Evolutionary conservation across 2,329 filamentous ascomycete species (phyloP), one percentile per base, ranked within the genome.

Genomic region (Sarocladium oryzae): DNA sequence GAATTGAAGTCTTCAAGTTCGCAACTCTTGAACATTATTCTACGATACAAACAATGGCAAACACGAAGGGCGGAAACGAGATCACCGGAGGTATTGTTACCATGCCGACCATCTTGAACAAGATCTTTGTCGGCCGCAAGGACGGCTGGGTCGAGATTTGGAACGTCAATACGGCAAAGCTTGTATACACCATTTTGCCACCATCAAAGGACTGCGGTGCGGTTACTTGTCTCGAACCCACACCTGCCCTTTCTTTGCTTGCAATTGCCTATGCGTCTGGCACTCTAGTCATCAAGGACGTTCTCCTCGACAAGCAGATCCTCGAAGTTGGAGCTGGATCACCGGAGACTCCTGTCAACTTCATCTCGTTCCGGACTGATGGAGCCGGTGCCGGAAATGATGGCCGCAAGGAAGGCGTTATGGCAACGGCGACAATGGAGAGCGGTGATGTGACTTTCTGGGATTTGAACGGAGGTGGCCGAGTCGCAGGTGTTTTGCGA

Each of bases 31-130:
- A 96, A 66, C 89, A 97, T 66, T 96, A 97, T 69, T 96, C 92
- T 0, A 91, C 89, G 0, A 76, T 97, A 16, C 77, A 79, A 50
- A 81, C 79, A 4, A 75, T 79, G 54, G 72, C 78, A 1, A 70
- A 76, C 1, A 72, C 71, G 55, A 74, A 81, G 28, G 77, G 77
- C 18, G 79, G 81, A 51, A 85, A 83, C 58, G 73, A 84, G 57
- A 82, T 96, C 52, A 89, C 87, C 0, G 88, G 88, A 21, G 83
- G 85, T 48, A 78, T 96, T 58, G 86, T 84, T 64, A 95, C 82
- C 61, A 89, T 97, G 85, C 91, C 92, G 1, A 97, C 93, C 0
- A 95, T 90, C 67, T 70, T 99, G 54, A 99, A 99, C 75, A 99
- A 99, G 69, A 81, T 99, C 40, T 89, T 97, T 57, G 87, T 89